phyloP scores from a whole-genome alignment of 768 basidiomycete species.

The Hortiboletus flavorubellus region DNA sequence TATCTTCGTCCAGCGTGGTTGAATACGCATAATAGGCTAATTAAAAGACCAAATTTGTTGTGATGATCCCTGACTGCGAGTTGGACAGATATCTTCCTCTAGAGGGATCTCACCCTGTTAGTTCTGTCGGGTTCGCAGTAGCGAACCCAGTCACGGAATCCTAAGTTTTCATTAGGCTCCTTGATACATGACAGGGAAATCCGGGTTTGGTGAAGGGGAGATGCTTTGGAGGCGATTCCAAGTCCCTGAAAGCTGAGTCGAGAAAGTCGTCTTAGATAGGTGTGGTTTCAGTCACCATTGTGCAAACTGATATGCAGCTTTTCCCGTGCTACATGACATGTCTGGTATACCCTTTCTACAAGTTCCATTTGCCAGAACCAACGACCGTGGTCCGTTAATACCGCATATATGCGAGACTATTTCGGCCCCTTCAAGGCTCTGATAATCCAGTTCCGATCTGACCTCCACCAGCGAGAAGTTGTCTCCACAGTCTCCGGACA shows the following conservation, averaged over 20 bases:
- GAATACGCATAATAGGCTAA: background rate
- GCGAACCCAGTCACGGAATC: background rate
- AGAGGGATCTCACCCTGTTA: background rate
- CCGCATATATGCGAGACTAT: conserved; percentile 5
- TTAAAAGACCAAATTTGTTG: too few species aligned
- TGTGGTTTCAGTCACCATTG: too few species aligned
- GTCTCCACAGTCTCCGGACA: conserved; percentile 1
- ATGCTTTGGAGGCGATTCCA: background rate
- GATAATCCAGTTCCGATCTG: conserved; percentile 9
- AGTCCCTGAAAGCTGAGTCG: too few species aligned
- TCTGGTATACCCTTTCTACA: background rate
- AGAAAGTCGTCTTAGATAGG: too few species aligned
- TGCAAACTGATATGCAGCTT: too few species aligned
- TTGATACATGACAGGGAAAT: background rate
- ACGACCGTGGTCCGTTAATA: conserved; percentile 3
- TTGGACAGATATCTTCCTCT: background rate
- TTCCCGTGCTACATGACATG: too few species aligned
- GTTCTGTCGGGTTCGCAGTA: background rate
- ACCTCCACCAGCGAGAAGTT: background rate
- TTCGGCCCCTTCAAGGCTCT: conserved; percentile 6
- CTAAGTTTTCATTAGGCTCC: background rate
- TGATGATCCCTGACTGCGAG: too few species aligned
- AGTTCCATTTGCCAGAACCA: conserved; percentile 7
- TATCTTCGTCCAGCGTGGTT: background rate
- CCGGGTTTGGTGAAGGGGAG: background rate